A percentile compares a stretch with the other conserved stretches of the same genome.
phyloP scores from a whole-genome alignment of 129 eudicot species.

The Pulicaria dysenterica region DNA sequence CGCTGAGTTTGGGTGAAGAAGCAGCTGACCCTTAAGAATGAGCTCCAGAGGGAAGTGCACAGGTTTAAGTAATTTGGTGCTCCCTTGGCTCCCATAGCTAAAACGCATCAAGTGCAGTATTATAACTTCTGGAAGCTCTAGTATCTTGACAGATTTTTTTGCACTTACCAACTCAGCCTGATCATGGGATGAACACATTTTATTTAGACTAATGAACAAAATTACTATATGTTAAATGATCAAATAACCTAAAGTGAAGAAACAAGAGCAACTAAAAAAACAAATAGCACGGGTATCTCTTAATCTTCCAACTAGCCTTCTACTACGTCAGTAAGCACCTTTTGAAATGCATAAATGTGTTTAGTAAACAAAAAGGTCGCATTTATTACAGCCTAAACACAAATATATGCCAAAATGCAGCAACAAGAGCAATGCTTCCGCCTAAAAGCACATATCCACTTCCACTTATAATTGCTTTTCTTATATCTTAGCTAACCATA shows the following conservation, averaged over 20 bases:
- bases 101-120: conserved; percentile 87
- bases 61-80: conserved; percentile 73
- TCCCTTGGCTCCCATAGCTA: conserved; percentile 80
- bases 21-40: conserved; percentile 54
- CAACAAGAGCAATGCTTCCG: not conserved
- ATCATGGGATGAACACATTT: conserved; percentile 2
- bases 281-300: not conserved
- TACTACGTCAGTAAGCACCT: conserved; percentile 11
- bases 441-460: conserved; percentile 6
- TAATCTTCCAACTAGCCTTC: not conserved
- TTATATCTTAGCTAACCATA: not conserved
- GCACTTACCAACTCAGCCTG: conserved; percentile 90
- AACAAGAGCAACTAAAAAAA: not conserved
- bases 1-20: conserved; percentile 61
- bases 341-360: conserved; percentile 16
- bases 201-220: not conserved
- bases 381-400: not conserved
- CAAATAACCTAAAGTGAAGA: conserved; percentile 3
- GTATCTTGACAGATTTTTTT: conserved; percentile 73
- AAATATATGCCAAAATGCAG: conserved; percentile 20
- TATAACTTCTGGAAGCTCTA: conserved; percentile 70
- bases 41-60: conserved; percentile 73
- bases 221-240: not conserved
- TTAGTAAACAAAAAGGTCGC: not conserved
- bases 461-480: not conserved